Conservation (phyloP, 2,329 filamentous ascomycete genomes). For the Orbilia javanica region DNA sequence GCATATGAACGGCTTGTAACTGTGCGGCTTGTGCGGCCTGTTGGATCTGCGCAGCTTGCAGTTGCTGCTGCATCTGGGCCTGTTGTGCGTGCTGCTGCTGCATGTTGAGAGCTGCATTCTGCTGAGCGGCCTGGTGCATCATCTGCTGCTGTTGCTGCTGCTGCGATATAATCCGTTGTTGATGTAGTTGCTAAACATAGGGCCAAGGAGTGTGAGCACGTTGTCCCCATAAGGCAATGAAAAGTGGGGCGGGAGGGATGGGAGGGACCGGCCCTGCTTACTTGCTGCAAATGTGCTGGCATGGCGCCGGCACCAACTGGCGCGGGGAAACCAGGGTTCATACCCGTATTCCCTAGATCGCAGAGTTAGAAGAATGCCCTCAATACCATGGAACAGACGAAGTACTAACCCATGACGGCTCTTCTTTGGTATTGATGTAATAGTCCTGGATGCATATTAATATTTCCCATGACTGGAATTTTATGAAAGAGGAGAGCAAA, state of each 20-base stretch:
- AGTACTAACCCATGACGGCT: slow-evolving; percentile 36
- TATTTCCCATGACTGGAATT: slow-evolving; percentile 56
- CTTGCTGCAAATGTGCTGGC: slow-evolving; percentile 53
- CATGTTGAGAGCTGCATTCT: slow-evolving; percentile 13
- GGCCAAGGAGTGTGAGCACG: neutral
- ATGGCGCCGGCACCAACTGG: slow-evolving; percentile 28
- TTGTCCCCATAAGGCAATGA: neutral
- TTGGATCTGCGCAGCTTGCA: slow-evolving; percentile 60
- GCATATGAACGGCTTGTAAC: slow-evolving; percentile 59
- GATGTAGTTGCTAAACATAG: slow-evolving; percentile 13
- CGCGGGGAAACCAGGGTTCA: slow-evolving; percentile 38
- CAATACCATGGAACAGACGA: neutral
- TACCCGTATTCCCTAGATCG: slow-evolving; percentile 30
- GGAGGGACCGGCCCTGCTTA: slow-evolving; percentile 25
- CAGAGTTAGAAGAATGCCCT: slow-evolving; percentile 6
- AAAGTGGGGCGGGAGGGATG: no score
- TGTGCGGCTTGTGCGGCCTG: slow-evolving; percentile 64
- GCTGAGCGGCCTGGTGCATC: slow-evolving; percentile 32
- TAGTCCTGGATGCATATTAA: slow-evolving; percentile 58
- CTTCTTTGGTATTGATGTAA: slow-evolving; percentile 55
- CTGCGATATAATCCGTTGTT: slow-evolving; percentile 24
- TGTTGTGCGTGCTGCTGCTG: slow-evolving; percentile 60
- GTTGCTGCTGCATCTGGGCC: slow-evolving; percentile 57
- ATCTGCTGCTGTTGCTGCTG: slow-evolving; percentile 38
- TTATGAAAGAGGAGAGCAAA: slow-evolving; percentile 15